Evolutionary conservation across 2,329 filamentous ascomycete genomes (phyloP), one percentile per base, ranked within the genome.

Genomic region (Ophiostoma ulmi): DNA sequence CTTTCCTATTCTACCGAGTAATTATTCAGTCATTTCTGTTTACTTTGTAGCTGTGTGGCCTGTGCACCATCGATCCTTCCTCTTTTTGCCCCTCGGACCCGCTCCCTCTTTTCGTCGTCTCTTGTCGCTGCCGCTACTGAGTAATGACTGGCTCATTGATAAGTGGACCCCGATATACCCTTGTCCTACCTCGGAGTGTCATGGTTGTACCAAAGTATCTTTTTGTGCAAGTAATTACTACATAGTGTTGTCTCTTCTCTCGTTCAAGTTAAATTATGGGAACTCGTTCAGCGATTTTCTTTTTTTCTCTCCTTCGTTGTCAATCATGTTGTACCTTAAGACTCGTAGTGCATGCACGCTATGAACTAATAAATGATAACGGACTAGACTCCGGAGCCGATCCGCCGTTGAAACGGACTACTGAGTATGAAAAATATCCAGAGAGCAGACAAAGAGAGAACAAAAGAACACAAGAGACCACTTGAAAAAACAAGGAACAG

Each of bases 51-150:
- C 44, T 48, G 44, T 11, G 20, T 48, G 44, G 52, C 52, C 52
- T 58, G 52, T 58, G 52, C 52, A 58, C n/a, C 44, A 48, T 48
- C 52, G 52, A 58, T 58, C n/a, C 52, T 58, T 58, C 52, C 22
- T 58, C 52, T 31, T 58, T 58, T 22, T 48, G 44, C 44, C 44
- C 44, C 44, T 26, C 52, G 20, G 52, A 58, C 52, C 52, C 52
- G 22, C 48, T 48, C n/a, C 8, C 11, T 26, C 52, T 26, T 58
- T 22, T 58, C 3, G 22, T 58, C 7, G 52, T 58, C 20, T 58
- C 52, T 55, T 55, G 48, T 55, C 48, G 48, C 48, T 8, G 17
- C 48, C 10, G n/a, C 48, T 6, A 55, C n/a, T n/a, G n/a, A n/a
- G 5, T 55, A 26, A 26, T 58, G n/a, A 58, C 22, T 58, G 52